These are phyloP conservation scores for Raffaelea arxii DNA, from an alignment of 2,329 filamentous ascomycete species.

Conservation along the genomic window DNA sequence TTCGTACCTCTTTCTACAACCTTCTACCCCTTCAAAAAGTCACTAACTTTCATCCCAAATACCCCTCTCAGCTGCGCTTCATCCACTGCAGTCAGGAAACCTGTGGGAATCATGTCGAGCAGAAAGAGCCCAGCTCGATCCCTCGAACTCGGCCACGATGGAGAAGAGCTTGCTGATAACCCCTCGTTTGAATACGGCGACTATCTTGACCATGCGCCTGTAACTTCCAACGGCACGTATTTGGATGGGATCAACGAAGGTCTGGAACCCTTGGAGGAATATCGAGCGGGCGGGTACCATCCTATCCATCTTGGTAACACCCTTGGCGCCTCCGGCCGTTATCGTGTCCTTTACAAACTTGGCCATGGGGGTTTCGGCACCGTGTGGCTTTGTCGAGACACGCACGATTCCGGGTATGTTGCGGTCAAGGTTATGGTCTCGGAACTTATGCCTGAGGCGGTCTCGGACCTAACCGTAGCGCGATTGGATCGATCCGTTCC, in stretches of 20 bases:
- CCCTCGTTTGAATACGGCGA: not conserved
- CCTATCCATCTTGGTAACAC: conserved; percentile 1
- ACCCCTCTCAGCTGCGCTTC: not conserved
- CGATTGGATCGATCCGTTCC: conserved; percentile 4
- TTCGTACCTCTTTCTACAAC: not conserved
- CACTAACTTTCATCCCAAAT: not conserved
- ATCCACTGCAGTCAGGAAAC: not conserved
- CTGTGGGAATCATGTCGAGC: not conserved
- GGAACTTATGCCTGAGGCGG: not conserved
- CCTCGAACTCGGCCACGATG: not conserved
- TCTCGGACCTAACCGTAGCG: not conserved
- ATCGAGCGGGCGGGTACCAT: not conserved
- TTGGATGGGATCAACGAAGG: not conserved
- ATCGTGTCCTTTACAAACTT: conserved; percentile 1
- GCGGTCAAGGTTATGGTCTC: conserved; percentile 9
- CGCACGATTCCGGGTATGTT: conserved; percentile 1
- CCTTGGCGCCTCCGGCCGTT: not conserved
- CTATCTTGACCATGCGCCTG: not conserved
- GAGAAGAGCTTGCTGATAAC: not conserved
- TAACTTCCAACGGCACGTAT: not conserved
- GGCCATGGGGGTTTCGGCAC: conserved; percentile 6
- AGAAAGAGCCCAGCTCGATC: not conserved
- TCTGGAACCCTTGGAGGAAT: not conserved
- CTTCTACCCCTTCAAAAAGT: not conserved
- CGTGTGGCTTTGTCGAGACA: conserved; percentile 17